Percentiles rank a stretch among this genome's conserved stretches.
phyloP scores from a whole-genome alignment of 1,284 basidiomycete species.

The Coniferiporia weirii region DNA sequence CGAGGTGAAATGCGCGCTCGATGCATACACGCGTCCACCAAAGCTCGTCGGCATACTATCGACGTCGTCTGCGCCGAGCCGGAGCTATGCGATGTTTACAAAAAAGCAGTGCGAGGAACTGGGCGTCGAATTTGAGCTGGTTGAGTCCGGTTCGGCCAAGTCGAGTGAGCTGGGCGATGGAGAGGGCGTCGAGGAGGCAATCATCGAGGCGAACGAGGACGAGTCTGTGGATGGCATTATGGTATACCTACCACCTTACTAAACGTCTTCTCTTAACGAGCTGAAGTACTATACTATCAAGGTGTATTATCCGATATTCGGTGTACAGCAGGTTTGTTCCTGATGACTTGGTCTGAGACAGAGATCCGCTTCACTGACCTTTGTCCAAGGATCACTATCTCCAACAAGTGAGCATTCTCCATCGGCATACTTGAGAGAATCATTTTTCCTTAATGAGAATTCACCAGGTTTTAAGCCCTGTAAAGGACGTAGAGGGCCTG shows the following conservation, averaged over 20 bases:
- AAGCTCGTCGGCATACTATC: constrained; percentile 92
- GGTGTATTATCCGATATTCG: constrained; percentile 94
- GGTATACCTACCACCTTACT: constrained; percentile 48
- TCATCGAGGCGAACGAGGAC: constrained; percentile 92
- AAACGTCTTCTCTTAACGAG: constrained; percentile 5
- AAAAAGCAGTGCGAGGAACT: constrained; percentile 85
- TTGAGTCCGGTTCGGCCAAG: constrained; percentile 63
- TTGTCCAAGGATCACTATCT: constrained; percentile 86
- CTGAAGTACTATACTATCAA: constrained; percentile 27
- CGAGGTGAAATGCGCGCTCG: constrained; percentile 54
- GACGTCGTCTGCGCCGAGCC: constrained; percentile 82
- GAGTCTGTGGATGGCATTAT: constrained; percentile 88
- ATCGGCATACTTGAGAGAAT: not conserved
- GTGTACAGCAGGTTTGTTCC: constrained; percentile 67
- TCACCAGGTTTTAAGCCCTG: constrained; percentile 80
- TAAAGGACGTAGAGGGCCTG: constrained; percentile 96
- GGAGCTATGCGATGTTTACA: constrained; percentile 92
- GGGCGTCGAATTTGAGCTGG: constrained; percentile 83
- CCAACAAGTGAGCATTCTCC: constrained; percentile 58
- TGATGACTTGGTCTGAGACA: constrained; percentile 16
- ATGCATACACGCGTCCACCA: constrained; percentile 42
- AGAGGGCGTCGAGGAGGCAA: constrained; percentile 87
- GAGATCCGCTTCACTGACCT: constrained; percentile 5
- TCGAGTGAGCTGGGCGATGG: constrained; percentile 47
- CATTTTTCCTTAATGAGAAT: not conserved